Evolutionary conservation across 352 stramenopile species (phyloP).

Genomic region (Globisporangium okanoganense): DNA sequence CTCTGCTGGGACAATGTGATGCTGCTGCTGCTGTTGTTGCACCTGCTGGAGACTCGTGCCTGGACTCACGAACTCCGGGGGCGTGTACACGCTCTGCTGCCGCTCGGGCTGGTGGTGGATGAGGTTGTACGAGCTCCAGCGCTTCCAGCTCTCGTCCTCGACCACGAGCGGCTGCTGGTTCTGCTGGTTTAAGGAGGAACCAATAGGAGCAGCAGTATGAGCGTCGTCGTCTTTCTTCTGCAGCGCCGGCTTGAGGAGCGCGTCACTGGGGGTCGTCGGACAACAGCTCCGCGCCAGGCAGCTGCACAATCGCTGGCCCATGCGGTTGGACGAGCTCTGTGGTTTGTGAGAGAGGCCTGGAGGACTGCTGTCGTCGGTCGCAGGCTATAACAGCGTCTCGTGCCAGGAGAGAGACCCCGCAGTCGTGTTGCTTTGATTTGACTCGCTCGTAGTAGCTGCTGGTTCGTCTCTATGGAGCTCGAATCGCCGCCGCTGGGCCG

Average conservation of each 20-base stretch:
- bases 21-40: slow-evolving; percentile 25
- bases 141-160: slow-evolving; percentile 82
- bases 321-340: slow-evolving; percentile 4
- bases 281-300: slow-evolving; percentile 13
- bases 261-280: background rate
- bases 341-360: background rate
- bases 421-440: background rate
- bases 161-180: slow-evolving; percentile 50
- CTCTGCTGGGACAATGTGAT: slow-evolving; percentile 32
- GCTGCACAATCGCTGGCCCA: slow-evolving; percentile 32
- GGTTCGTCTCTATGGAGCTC: background rate
- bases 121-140: slow-evolving; percentile 73
- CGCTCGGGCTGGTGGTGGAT: slow-evolving; percentile 44
- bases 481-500: background rate
- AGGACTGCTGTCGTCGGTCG: background rate
- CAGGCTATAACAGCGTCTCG: background rate
- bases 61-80: slow-evolving; percentile 46
- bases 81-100: slow-evolving; percentile 36
- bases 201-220: no score
- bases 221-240: slow-evolving; percentile 17
- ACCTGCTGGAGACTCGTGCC: background rate
- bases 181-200: background rate
- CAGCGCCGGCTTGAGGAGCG: slow-evolving; percentile 9
- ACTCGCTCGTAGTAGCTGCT: background rate
- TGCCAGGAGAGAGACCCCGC: no score